Evolutionary conservation across 2,329 filamentous ascomycete genomes (phyloP).

Genomic region (Exophiala sideris): DNA sequence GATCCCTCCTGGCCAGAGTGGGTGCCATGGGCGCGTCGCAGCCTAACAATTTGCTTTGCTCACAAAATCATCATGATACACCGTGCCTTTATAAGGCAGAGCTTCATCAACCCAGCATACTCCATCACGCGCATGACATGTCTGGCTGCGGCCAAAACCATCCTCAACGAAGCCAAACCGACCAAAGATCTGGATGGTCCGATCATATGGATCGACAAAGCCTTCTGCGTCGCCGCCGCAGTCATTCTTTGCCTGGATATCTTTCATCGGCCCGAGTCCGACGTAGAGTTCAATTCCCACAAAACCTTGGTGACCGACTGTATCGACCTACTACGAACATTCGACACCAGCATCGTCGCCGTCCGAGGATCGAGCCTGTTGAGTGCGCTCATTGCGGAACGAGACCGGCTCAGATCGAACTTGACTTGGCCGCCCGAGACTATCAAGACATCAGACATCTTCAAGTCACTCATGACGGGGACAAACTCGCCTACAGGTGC

Average conservation of each 20-base stretch:
- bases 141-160: slow-evolving; percentile 39
- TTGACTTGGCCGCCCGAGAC: slow-evolving; percentile 5
- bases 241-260: slow-evolving; percentile 39
- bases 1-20: slow-evolving; percentile 41
- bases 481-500: neutral
- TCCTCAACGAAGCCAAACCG: slow-evolving; percentile 38
- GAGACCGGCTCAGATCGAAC: neutral
- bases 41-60: slow-evolving; percentile 3
- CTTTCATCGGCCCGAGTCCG: slow-evolving; percentile 31
- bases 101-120: slow-evolving; percentile 42
- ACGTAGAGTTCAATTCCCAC: slow-evolving; percentile 13
- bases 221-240: slow-evolving; percentile 38
- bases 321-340: slow-evolving; percentile 13
- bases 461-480: neutral
- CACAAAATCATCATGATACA: slow-evolving; percentile 1
- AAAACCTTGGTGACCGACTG: slow-evolving; percentile 17
- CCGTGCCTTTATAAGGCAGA: slow-evolving; percentile 38
- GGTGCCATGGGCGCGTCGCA: slow-evolving; percentile 37
- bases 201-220: slow-evolving; percentile 42
- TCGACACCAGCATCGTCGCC: slow-evolving; percentile 16
- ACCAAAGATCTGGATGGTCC: slow-evolving; percentile 36
- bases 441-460: slow-evolving; percentile 6
- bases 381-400: slow-evolving; percentile 4
- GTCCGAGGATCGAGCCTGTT: slow-evolving; percentile 16
- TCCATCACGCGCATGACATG: slow-evolving; percentile 43